These are phyloP conservation scores for Globisporangium nodosum DNA, from an alignment of 352 stramenopile genomes.

Conservation along the genomic window DNA sequence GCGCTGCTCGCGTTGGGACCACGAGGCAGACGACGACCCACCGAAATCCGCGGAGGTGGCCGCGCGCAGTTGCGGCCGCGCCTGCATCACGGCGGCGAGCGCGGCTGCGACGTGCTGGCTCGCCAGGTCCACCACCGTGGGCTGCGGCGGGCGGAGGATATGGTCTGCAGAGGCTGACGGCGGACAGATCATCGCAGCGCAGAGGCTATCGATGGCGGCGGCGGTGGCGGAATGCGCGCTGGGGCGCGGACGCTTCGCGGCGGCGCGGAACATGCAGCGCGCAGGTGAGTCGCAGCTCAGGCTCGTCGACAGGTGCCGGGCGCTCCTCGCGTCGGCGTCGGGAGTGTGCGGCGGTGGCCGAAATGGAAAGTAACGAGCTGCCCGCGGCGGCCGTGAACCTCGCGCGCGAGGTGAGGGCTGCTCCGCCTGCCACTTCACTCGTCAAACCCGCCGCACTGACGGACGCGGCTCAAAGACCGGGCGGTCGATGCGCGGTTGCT, in stretches of 20 bases:
- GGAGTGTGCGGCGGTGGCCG: conserved; percentile 10
- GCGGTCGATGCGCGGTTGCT: background rate
- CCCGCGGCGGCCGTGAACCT: no score
- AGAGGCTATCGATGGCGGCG: background rate
- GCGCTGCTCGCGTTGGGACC: background rate
- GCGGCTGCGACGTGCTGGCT: conserved; percentile 6
- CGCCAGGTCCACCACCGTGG: background rate
- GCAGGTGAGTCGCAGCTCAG: no score
- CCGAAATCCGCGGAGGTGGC: conserved; percentile 2
- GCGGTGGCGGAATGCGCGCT: background rate
- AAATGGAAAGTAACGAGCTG: conserved; percentile 16
- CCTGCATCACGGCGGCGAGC: conserved; percentile 4
- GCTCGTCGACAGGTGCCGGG: background rate
- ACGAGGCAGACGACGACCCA: background rate
- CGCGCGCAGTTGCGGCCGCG: conserved; percentile 5
- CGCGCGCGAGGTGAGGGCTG: background rate
- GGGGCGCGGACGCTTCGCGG: conserved; percentile 10
- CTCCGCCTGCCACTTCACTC: background rate
- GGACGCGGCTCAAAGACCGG: background rate
- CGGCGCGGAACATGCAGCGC: conserved; percentile 5
- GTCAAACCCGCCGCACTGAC: background rate
- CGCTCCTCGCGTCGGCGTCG: background rate
- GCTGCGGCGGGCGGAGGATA: background rate
- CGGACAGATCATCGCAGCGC: no score
- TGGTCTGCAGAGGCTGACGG: no score